Base-by-base conservation (phyloP, 2,329 filamentous ascomycete species). In the Aspergillus aculeatinus region DNA sequence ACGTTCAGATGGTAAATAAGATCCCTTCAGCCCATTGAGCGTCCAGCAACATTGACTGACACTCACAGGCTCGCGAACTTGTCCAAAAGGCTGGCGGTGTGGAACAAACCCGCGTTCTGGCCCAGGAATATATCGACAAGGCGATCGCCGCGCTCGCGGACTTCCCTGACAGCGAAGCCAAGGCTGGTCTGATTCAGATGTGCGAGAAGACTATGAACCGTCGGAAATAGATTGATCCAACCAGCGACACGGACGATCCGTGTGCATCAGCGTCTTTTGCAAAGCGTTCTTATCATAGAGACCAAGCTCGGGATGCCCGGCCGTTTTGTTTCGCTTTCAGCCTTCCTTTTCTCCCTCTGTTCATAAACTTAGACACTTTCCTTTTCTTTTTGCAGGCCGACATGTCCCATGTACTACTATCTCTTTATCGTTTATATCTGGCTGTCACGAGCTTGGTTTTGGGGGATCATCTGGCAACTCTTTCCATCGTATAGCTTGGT, bases 81-180 rank as follows among this genome's bases (percentile, higher is more conserved):
- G 95, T 99, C 21, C 82, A 89, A 31, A 81, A 87, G 67, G 96
- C 91, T 73, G 86, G 95, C 68, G 95, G 95, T 19, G 87, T 99
- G 51, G 90, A 96, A 75, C 92, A 97, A 77, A 99, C 95, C 1
- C 87, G 92, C 67, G 91, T 89, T 7, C 82, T 99, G 31, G 95
- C 95, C 1, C 89, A 96, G 73, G 90, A 96, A 69, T 99, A 96
- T 75, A 89, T 90, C 44, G 89, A 95, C 72, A 91, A 91, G 72
- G 95, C 95, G 29, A 90, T 96, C 62, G 84, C 87, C 5, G 91
- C 93, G n/a, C 90, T 99, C 70, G 83, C 85, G 64, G 79, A 81
- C 50, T 96, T 99, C 76, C 95, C 95, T 6, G 89, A 93, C n/a
- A 94, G 92, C 74, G 94, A 98, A 65, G 95, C 95, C 60, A 98